These are phyloP conservation scores for Geotrichum cucujoidarum DNA, from an alignment of 1,139 yeast species.

Conservation along the genomic window DNA sequence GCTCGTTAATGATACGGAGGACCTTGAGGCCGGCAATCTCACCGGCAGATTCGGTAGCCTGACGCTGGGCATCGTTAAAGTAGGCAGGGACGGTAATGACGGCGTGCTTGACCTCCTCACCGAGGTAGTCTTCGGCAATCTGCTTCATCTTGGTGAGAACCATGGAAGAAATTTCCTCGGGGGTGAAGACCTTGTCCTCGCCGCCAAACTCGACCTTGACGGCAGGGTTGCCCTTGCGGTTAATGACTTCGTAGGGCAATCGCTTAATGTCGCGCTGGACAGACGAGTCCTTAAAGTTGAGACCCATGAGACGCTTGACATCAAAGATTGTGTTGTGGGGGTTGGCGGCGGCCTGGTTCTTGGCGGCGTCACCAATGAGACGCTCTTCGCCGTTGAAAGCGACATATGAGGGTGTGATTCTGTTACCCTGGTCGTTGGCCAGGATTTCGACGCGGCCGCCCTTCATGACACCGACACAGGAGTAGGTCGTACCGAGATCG, in stretches of 20 bases:
- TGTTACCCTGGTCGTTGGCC: slow-evolving; percentile 94
- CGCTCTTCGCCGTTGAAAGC: slow-evolving; percentile 83
- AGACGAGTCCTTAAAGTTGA: slow-evolving; percentile 64
- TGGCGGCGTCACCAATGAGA: slow-evolving; percentile 91
- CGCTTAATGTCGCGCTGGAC: slow-evolving; percentile 82
- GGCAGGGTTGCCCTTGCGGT: slow-evolving; percentile 72
- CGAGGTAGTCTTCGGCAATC: slow-evolving; percentile 88
- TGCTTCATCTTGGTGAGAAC: slow-evolving; percentile 87
- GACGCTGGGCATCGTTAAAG: slow-evolving; percentile 97
- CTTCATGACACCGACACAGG: slow-evolving; percentile 93
- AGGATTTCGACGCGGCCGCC: slow-evolving; percentile 86
- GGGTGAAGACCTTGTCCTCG: slow-evolving; percentile 68
- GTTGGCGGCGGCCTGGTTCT: slow-evolving; percentile 84
- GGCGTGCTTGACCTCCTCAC: slow-evolving; percentile 85
- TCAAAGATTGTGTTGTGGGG: slow-evolving; percentile 78
- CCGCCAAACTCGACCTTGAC: slow-evolving; percentile 67
- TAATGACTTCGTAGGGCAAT: slow-evolving; percentile 65
- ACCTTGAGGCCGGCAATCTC: slow-evolving; percentile 93
- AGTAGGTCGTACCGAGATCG: slow-evolving; percentile 86
- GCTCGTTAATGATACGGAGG: slow-evolving; percentile 93
- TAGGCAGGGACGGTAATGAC: slow-evolving; percentile 97
- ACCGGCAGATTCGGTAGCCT: slow-evolving; percentile 98
- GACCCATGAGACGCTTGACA: slow-evolving; percentile 82
- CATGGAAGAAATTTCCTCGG: slow-evolving; percentile 92
- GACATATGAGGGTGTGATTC: slow-evolving; percentile 89